Base-by-base conservation (phyloP, 768 basidiomycete genomes). In the Plicaturopsis crispa region DNA sequence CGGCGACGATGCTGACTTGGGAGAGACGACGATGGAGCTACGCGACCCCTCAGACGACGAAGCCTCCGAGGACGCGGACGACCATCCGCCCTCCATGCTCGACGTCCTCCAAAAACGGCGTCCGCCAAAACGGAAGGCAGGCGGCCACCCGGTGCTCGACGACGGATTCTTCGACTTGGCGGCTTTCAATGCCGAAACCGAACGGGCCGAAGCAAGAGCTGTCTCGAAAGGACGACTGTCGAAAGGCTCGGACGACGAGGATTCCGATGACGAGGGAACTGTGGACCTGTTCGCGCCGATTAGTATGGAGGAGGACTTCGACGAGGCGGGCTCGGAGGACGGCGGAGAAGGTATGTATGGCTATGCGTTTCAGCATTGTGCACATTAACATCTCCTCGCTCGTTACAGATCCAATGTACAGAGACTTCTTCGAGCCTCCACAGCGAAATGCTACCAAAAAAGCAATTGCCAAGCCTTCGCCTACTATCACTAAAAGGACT, bases 161-260 rank as follows among this genome's bases (percentile, higher is more conserved):
- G 94, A 98, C 54, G 78, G 70, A 11, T 98, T 98, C 65, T 98
- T 98, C 61, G 73, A 84, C 44, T 71, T 99, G 33, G 75, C 77
- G 20, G 69, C 77, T 14, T 99, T 99, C 67, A 96, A 98, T 50
- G 71, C 79, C 2, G 79, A 91, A 55, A 82, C 83, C 2, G 86
- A 88, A 55, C 75, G 73, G 47, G 74, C 79, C 3, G 92, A 94
- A 57, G 74, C 80, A 11, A 70, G 60, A 41, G 67, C 63, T 12
- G 68, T 73, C 7, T 78, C 80, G 2, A 66, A 65, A 50, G 90
- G 88, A 14, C 64, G 60, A 19, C 65, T 86, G 17, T n/a, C n/a
- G n/a, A n/a, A n/a, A n/a, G 69, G 71, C 28, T 59, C 50, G 58
- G 61, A 69, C 24, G 65, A 61, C 23, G 72, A 71, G 28, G 67